These are phyloP conservation scores for Hymenoscyphus fructigenus DNA, from an alignment of 2,329 filamentous ascomycete species.

Conservation along the genomic window DNA sequence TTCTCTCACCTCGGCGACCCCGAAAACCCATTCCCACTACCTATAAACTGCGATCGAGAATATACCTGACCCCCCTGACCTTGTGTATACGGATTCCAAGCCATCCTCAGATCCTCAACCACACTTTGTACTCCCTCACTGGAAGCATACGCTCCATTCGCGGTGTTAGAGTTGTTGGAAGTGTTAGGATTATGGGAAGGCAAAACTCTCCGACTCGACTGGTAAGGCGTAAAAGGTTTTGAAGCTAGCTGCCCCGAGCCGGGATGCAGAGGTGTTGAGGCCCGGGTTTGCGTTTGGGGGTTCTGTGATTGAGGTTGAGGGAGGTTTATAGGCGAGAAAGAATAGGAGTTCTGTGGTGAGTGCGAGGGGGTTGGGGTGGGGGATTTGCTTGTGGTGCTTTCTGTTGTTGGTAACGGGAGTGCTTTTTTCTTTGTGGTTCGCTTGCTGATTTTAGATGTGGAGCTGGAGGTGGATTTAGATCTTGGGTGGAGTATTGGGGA, in stretches of 20 bases:
- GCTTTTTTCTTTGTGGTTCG: background rate
- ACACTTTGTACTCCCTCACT: background rate
- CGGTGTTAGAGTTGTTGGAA: background rate
- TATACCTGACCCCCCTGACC: too few relatives aligned
- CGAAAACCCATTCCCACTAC: too few relatives aligned
- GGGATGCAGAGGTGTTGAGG: too few relatives aligned
- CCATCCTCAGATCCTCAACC: background rate
- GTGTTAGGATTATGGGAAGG: background rate
- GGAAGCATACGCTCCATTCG: background rate
- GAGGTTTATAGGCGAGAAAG: background rate
- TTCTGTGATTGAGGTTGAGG: background rate
- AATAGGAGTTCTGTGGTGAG: background rate
- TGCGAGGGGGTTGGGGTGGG: background rate
- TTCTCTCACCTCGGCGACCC: too few relatives aligned
- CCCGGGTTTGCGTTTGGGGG: background rate
- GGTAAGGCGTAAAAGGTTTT: background rate
- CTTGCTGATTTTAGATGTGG: background rate
- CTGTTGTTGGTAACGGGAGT: background rate
- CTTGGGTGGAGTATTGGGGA: background rate
- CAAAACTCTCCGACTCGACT: background rate
- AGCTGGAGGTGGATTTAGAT: background rate
- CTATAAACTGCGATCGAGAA: too few relatives aligned
- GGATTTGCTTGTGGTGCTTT: background rate
- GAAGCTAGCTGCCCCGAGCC: too few relatives aligned
- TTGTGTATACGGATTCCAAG: too few relatives aligned